Percentiles rank a stretch among this genome's conserved stretches.
Evolutionary conservation across 2,329 filamentous ascomycete species (phyloP).

Genomic region (Stagonosporopsis chrysanthemi): DNA sequence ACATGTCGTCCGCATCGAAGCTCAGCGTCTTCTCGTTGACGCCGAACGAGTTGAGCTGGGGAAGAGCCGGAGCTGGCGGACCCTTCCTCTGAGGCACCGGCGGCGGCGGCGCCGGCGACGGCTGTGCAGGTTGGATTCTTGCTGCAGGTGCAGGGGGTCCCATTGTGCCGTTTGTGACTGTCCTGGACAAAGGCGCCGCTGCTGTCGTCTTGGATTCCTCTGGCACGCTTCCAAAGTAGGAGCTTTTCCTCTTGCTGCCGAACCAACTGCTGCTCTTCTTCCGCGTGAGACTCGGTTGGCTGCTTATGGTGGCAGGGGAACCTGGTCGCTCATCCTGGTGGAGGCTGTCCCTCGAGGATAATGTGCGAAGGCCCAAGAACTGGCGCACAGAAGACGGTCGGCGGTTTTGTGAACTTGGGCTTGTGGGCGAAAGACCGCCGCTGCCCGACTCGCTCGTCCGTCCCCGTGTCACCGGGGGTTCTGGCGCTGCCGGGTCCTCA

Average conservation of each 20-base stretch:
- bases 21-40: constrained; percentile 45
- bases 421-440: constrained; percentile 41
- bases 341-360: constrained; percentile 46
- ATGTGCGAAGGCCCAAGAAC: constrained; percentile 50
- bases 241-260: constrained; percentile 46
- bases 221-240: constrained; percentile 42
- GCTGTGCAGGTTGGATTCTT: constrained; percentile 2
- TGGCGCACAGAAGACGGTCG: constrained; percentile 52
- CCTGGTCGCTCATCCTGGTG: constrained; percentile 47
- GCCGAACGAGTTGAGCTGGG: constrained; percentile 48
- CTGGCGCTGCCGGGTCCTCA: constrained; percentile 12
- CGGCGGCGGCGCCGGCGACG: constrained; percentile 18
- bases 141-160: constrained; percentile 19
- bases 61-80: constrained; percentile 51
- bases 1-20: constrained; percentile 50
- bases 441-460: constrained; percentile 41
- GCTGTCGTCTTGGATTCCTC: constrained; percentile 42
- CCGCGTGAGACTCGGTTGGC: constrained; percentile 42
- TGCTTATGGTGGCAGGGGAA: constrained; percentile 46
- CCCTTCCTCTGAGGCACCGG: constrained; percentile 38
- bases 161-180: constrained; percentile 28
- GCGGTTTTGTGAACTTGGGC: constrained; percentile 27
- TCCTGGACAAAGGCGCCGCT: constrained; percentile 6
- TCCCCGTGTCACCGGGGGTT: constrained; percentile 26
- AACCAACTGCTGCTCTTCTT: constrained; percentile 53